Evolutionary conservation across 2,329 filamentous ascomycete genomes (phyloP), one percentile per base, ranked within the genome.

Genomic region (Fusarium multiceps): DNA sequence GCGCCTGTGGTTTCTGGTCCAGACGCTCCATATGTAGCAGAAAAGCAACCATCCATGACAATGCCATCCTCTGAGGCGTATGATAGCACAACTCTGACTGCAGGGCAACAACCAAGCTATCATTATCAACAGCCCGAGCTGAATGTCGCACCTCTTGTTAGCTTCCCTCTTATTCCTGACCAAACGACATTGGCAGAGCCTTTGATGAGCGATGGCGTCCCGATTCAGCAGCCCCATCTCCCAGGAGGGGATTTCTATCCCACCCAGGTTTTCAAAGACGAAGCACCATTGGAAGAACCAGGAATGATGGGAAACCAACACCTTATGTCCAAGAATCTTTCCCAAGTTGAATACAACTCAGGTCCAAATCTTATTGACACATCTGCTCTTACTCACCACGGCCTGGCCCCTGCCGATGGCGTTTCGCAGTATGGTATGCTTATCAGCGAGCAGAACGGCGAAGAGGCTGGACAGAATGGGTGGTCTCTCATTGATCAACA

Each of bases 21-120:
- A 13, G 76, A 72, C 34, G 71, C 73, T 23, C 75, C 80, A 11
- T 82, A 81, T 48, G 59, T 74, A 45, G 73, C 76, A 37, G 74
- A 76, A 66, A 76, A 76, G 54, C 72, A 73, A 12, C 74, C 69
- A 16, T 68, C 68, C 12, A 74, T 75, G 74, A 51, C 64, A 45
- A 60, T 69, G 18, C 48, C 69, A 21, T 40, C 67, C 32, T 62
- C 72, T 53, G 71, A 72, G 34, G 43, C 69, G 3, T 75, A 73
- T 54, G 48, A 59, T 18, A 57, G 58, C 51, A 34, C 55, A n/a
- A 46, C 51, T 55, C 23, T 75, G 12, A 56, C 53, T 23, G 34
- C 74, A 49, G 55, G 40, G 16, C 69, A 58, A 30, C 68, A 71
- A 25, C 47, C 54, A 7, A 42, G 50, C 34, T 68, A 72, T 51